Conservation (phyloP, 208 protist genomes). For the Acanthamoeba triangularis region DNA sequence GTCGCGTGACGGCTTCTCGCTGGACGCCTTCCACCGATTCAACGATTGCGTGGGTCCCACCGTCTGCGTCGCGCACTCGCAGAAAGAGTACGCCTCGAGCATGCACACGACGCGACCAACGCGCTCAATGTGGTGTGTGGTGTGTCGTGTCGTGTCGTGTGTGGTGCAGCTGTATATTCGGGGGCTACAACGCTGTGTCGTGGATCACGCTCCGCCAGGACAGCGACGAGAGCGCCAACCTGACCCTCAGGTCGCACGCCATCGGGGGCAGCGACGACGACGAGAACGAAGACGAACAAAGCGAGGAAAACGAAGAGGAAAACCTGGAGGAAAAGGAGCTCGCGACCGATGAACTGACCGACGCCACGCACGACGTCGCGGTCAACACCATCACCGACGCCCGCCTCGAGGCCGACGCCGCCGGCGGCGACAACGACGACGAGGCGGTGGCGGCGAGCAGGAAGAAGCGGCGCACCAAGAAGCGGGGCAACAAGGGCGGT, state of each 20-base stretch:
- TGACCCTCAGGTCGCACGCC: neutral
- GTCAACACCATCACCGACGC: neutral
- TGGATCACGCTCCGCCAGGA: conserved; percentile 13
- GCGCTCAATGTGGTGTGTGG: neutral
- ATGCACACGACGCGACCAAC: neutral
- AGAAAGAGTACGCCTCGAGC: neutral
- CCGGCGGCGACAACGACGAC: neutral
- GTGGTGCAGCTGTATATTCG: conserved; percentile 3
- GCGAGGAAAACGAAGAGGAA: neutral
- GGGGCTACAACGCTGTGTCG: conserved; percentile 4
- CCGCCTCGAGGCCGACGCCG: neutral
- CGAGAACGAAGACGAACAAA: neutral
- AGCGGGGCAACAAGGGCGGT: neutral
- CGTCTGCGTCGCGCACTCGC: neutral
- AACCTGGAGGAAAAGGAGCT: neutral
- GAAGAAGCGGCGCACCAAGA: neutral
- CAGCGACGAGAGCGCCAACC: neutral
- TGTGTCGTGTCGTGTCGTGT: neutral
- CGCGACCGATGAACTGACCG: neutral
- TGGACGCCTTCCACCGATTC: neutral
- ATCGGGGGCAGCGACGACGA: neutral
- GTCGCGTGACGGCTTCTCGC: conserved; percentile 2
- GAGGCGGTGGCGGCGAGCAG: neutral
- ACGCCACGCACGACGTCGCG: too few relatives aligned
- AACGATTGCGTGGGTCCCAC: conserved; percentile 15